A percentile compares a stretch with the other conserved stretches of the same genome.
Conservation (phyloP, 2,329 filamentous ascomycete species). For the Rosellinia necatrix region DNA sequence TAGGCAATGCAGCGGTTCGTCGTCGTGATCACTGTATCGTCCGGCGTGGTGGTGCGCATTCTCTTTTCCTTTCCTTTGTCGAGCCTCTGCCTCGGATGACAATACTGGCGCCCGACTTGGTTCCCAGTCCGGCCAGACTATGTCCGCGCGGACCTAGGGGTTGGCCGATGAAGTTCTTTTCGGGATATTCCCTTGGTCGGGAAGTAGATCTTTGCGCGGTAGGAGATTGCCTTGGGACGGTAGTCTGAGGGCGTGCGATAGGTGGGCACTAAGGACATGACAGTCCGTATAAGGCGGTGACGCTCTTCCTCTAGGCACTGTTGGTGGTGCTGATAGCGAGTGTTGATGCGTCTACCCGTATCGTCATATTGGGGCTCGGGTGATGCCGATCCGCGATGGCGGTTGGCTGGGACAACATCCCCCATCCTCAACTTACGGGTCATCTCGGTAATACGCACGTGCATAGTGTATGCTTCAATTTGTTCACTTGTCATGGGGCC, state of each 20-base stretch:
- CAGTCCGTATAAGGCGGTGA: slow-evolving; percentile 76
- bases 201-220: slow-evolving; percentile 83
- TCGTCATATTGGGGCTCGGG: slow-evolving; percentile 80
- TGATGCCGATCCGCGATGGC: slow-evolving; percentile 75
- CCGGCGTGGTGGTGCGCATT: slow-evolving; percentile 78
- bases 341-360: slow-evolving; percentile 80
- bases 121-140: slow-evolving; percentile 80
- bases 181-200: slow-evolving; percentile 83
- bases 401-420: slow-evolving; percentile 72
- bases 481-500: slow-evolving; percentile 73
- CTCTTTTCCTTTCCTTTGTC: slow-evolving; percentile 68
- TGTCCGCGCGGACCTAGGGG: slow-evolving; percentile 84
- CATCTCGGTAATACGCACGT: slow-evolving; percentile 80
- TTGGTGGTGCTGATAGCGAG: slow-evolving; percentile 75
- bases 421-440: slow-evolving; percentile 80
- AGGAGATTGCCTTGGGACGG: slow-evolving; percentile 62
- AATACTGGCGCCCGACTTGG: slow-evolving; percentile 76
- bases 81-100: slow-evolving; percentile 82
- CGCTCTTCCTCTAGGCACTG: slow-evolving; percentile 79
- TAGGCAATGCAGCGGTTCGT: background rate
- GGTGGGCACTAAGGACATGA: slow-evolving; percentile 78
- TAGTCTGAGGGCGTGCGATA: slow-evolving; percentile 80
- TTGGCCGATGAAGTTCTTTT: slow-evolving; percentile 89
- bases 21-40: slow-evolving; percentile 63
- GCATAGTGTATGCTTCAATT: slow-evolving; percentile 75